Evolutionary conservation across 495 filamentous ascomycete genomes (phyloP), one percentile per base, ranked within the genome.

Genomic region (Hypoxylon trugodes): DNA sequence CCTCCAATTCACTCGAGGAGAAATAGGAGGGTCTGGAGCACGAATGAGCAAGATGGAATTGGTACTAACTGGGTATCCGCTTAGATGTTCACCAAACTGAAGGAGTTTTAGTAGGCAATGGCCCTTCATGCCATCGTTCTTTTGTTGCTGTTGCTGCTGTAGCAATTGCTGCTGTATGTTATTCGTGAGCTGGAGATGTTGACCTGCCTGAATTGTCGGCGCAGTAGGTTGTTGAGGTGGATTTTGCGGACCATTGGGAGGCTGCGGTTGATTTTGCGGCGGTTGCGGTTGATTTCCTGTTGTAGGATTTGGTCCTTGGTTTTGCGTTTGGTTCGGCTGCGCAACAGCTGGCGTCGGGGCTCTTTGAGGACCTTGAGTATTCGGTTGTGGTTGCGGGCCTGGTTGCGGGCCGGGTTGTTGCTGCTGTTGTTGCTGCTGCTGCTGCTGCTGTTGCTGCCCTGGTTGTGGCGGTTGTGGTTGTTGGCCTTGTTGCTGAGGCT

Each of bases 61-160:
- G 36, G 13, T 37, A 79, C 84, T 73, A 75, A 89, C 84, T 25
- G 77, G 73, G 68, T 89, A 91, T 47, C 78, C 79, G 62, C 88
- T 89, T 8, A 96, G 74, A 45, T 88, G 77, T 67, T 94, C 89
- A 18, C 84, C 82, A 65, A 93, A 93, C 48, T 81, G 79, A 61
- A 89, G 79, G 33, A 97, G 74, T 59, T 80, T 84, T 46, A 93
- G 67, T 8, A 90, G 73, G 21, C 83, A 82, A 6, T 82, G 68
- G 3, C 86, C 86, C 59, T 84, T 85, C 65, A 85, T 76, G 15
- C 73, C 73, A 47, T 85, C 81, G 38, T 79, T 77, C 57, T 79
- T 79, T 67, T 77, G 72, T 16, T 84, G 82, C 43, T 82, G 81
- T n/a, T n/a, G n/a, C 55, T 81, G 79, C 61, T 83, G 79, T 69